Conservation (phyloP, 148 eudicot species). For the Cornus controversa region DNA sequence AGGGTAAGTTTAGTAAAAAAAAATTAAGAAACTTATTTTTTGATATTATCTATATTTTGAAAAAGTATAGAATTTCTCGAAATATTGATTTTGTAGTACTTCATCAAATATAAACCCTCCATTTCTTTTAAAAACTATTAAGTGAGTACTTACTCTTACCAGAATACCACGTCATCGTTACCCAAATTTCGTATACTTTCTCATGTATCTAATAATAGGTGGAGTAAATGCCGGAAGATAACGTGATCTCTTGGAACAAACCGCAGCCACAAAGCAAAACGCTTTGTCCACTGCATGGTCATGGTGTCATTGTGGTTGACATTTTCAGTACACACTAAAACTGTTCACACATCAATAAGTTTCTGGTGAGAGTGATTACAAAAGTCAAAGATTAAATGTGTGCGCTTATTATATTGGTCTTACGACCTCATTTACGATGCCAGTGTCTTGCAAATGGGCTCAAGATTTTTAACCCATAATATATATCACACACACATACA, state of each 20-base stretch:
- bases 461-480: not conserved
- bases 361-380: not conserved
- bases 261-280: not conserved
- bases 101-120: too few species aligned
- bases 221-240: not conserved
- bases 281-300: not conserved
- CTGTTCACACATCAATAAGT: not conserved
- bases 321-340: not conserved
- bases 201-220: not conserved
- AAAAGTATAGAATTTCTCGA: too few species aligned
- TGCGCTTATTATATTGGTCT: not conserved
- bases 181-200: too few species aligned
- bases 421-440: not conserved
- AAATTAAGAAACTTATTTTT: too few species aligned
- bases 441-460: not conserved
- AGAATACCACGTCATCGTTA: too few species aligned
- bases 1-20: too few species aligned
- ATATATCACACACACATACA: too few species aligned
- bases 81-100: too few species aligned
- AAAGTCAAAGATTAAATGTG: not conserved
- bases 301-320: not conserved
- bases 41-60: too few species aligned
- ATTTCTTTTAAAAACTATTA: too few species aligned
- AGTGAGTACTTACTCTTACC: too few species aligned
- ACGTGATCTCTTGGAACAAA: not conserved